A percentile compares a stretch with the other conserved stretches of the same genome.
Evolutionary conservation across 176 grass and related monocot genomes (phyloP).

Genomic region (Pontederia crassipes): DNA sequence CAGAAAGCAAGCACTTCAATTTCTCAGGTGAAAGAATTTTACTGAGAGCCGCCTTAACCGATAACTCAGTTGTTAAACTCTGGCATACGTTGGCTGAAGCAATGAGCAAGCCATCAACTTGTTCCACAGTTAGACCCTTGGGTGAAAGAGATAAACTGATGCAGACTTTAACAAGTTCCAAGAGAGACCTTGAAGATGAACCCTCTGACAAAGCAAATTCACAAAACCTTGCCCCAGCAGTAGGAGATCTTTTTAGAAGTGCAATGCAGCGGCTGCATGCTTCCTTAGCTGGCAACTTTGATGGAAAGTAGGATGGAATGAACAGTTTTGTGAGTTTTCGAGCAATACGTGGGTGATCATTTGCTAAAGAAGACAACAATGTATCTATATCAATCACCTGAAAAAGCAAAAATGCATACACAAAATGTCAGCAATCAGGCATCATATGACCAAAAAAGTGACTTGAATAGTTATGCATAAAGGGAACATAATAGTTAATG

Average conservation of each 20-base stretch:
- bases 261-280: slow-evolving; percentile 61
- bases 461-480: slow-evolving; percentile 5
- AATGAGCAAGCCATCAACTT: slow-evolving; percentile 66
- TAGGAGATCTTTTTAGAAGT: slow-evolving; percentile 66
- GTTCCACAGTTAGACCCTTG: slow-evolving; percentile 48
- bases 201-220: slow-evolving; percentile 83
- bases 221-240: slow-evolving; percentile 84
- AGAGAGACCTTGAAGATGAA: slow-evolving; percentile 48
- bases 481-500: not conserved
- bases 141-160: slow-evolving; percentile 53
- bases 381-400: slow-evolving; percentile 62
- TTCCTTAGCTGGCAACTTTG: slow-evolving; percentile 56
- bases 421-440: not conserved
- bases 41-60: slow-evolving; percentile 39
- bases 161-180: slow-evolving; percentile 44
- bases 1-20: slow-evolving; percentile 47
- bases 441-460: not conserved
- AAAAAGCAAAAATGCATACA: slow-evolving; percentile 9
- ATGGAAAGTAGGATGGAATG: slow-evolving; percentile 82
- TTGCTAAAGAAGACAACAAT: slow-evolving; percentile 63
- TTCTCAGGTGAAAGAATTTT: slow-evolving; percentile 53
- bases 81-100: slow-evolving; percentile 63
- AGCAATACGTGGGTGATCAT: slow-evolving; percentile 76
- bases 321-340: slow-evolving; percentile 84
- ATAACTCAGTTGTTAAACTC: slow-evolving; percentile 37